phyloP scores from a whole-genome alignment of 2,329 filamentous ascomycete species.

The Thelonectria rubi region DNA sequence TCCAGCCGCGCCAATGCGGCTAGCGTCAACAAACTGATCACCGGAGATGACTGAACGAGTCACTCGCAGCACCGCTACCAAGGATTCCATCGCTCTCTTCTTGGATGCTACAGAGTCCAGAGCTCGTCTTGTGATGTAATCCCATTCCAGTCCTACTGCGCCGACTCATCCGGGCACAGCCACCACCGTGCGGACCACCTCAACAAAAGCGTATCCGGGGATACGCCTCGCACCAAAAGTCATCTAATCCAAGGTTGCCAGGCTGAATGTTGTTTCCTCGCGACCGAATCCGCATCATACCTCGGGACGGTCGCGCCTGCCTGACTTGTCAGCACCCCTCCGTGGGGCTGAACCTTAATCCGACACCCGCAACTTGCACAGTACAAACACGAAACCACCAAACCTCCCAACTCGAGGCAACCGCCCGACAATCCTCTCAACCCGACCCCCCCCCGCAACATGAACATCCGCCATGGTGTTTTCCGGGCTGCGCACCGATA shows the following conservation, averaged over 20 bases:
- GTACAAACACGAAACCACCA: neutral
- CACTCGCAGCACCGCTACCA: neutral
- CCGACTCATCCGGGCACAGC: too few species aligned
- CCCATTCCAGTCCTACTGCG: too few species aligned
- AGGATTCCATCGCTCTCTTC: too few species aligned
- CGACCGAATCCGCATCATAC: neutral
- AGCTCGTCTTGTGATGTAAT: too few species aligned
- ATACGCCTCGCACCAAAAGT: too few species aligned
- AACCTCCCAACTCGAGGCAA: slow-evolving; percentile 25
- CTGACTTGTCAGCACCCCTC: neutral
- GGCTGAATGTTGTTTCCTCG: neutral
- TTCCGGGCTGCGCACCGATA: slow-evolving; percentile 57
- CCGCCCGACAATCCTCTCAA: slow-evolving; percentile 11
- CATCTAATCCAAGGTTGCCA: neutral
- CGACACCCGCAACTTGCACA: slow-evolving; percentile 10
- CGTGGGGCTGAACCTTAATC: slow-evolving; percentile 15
- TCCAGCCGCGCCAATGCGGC: neutral
- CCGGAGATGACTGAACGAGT: neutral
- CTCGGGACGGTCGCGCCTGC: neutral
- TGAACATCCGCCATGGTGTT: slow-evolving; percentile 59
- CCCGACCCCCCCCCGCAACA: slow-evolving; percentile 28
- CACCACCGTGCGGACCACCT: too few species aligned
- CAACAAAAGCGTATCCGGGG: too few species aligned
- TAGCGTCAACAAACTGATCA: too few species aligned
- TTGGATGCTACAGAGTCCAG: too few species aligned